Base-by-base conservation (phyloP, 139 green algal species). In the Micractinium sp. region DNA sequence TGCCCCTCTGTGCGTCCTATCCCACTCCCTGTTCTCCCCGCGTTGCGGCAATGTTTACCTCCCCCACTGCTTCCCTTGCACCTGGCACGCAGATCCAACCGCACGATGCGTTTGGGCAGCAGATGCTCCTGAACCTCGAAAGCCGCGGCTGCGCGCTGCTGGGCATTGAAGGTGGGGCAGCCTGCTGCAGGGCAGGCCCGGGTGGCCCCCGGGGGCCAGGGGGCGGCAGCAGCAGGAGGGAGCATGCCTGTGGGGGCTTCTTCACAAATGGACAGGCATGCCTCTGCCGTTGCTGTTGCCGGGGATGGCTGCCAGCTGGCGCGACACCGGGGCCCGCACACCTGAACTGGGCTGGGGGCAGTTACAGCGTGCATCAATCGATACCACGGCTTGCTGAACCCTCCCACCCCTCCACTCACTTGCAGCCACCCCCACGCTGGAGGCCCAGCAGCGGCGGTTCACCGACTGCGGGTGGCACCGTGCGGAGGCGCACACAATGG, bases 71-170 rank as follows among this genome's bases (percentile, higher is more conserved):
- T 71, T 1, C 31, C 1, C 27, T 9, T 56, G 47, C 47, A 56
- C 47, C 9, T 56, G 47, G 47, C 47, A 9, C 87, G 76, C 95
- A 97, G 94, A 94, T 98, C 61, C 89, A 92, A 25, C 96, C 96
- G 12, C 88, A 97, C 81, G 96, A 98, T 89, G 92, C 95, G 0
- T 99, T 99, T 96, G 97, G 97, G 2, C 89, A 92, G 66, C 96
- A 98, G 88, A 99, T 99, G 97, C 78, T 96, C 35, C 85, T 88
- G 66, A 99, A 99, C 91, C 88, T 99, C 69, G 93, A 97, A 89
- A 92, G 93, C 69, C 41, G 97, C 0, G 97, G 97, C 60, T 98
- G 96, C 81, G 94, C 97, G 0, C 90, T 99, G 77, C 88, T 89
- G 38, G 97, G 96, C 31, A 91, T 99, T 25, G 60, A 87, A 12